Conservation (phyloP, 108 stramenopile genomes). For the Seminavis robusta region DNA sequence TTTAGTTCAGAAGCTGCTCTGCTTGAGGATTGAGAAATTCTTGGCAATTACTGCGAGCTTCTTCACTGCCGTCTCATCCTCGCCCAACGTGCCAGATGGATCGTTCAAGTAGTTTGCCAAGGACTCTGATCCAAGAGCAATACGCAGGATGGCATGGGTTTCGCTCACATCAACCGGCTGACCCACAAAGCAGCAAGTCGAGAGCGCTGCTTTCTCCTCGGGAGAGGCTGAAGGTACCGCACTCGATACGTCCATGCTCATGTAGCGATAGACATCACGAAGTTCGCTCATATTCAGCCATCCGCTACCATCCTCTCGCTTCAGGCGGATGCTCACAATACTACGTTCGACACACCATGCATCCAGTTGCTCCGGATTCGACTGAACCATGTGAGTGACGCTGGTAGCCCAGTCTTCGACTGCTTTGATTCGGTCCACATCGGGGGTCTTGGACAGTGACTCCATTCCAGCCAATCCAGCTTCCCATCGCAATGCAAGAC, state of each 20-base stretch:
- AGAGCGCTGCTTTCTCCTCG: constrained; percentile 49
- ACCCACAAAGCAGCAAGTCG: constrained; percentile 48
- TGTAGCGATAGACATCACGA: constrained; percentile 64
- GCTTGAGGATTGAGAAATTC: constrained; percentile 29
- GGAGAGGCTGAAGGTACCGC: constrained; percentile 37
- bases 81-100: constrained; percentile 19
- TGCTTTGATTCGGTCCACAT: constrained; percentile 27
- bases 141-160: constrained; percentile 58
- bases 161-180: constrained; percentile 70
- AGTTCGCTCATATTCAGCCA: constrained; percentile 64
- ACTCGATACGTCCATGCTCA: constrained; percentile 57
- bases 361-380: constrained; percentile 35
- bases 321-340: constrained; percentile 66
- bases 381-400: constrained; percentile 44
- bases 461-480: constrained; percentile 75
- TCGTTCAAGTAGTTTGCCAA: constrained; percentile 46
- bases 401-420: constrained; percentile 48
- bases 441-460: constrained; percentile 34
- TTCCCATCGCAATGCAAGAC: constrained; percentile 68
- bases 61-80: constrained; percentile 36
- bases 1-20: constrained; percentile 6
- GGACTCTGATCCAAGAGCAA: constrained; percentile 62
- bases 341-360: constrained; percentile 65
- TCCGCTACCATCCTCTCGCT: constrained; percentile 17
- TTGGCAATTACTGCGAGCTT: constrained; percentile 56